Conservation (phyloP, 495 filamentous ascomycete genomes). For the Friedmanniomyces simplex region DNA sequence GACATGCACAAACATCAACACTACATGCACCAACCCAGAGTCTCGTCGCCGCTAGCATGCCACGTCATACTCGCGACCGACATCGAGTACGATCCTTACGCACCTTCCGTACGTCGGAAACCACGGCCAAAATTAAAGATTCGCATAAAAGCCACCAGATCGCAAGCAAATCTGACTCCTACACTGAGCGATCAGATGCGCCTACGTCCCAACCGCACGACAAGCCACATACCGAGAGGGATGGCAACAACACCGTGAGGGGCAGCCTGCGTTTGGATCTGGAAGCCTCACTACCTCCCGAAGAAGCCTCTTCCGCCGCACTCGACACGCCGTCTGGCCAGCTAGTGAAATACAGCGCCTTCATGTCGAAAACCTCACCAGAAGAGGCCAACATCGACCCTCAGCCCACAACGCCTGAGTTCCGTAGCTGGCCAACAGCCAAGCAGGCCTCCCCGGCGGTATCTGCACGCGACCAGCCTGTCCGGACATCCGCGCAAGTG, state of each 20-base stretch:
- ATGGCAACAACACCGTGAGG: neutral
- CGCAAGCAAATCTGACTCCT: neutral
- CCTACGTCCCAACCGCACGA: neutral
- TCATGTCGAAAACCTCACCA: too few species aligned
- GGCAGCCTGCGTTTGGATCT: neutral
- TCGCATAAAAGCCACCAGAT: neutral
- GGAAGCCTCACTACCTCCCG: neutral
- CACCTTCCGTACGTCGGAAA: neutral
- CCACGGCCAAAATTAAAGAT: neutral
- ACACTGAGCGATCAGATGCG: neutral
- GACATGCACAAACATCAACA: too few species aligned
- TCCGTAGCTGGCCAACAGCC: neutral
- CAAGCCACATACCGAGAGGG: neutral
- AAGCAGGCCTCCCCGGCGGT: neutral
- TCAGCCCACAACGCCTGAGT: neutral
- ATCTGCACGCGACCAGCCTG: neutral
- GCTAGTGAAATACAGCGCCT: too few species aligned
- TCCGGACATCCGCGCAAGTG: neutral
- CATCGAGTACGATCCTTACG: neutral
- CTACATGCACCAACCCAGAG: neutral
- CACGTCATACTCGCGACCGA: neutral
- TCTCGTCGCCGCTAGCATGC: neutral
- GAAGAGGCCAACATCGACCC: neutral
- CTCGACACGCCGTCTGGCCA: too few species aligned
- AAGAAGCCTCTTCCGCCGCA: neutral